Evolutionary conservation across 768 basidiomycete species (phyloP).

Genomic region (Artomyces pyxidatus): DNA sequence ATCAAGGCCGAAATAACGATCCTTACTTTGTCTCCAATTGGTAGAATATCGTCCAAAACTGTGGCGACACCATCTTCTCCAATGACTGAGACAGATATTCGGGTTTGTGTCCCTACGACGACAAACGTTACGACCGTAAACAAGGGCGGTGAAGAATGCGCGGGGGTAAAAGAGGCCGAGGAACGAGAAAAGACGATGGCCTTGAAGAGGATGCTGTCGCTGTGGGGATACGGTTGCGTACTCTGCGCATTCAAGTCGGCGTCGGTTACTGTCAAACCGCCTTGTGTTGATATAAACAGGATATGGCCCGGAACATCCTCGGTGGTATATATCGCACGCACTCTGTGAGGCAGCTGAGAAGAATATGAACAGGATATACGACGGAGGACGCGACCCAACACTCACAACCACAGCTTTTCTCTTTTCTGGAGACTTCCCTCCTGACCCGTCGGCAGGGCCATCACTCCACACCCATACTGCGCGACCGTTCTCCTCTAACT

Average conservation of each 20-base stretch:
- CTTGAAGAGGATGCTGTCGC: slow-evolving; percentile 24
- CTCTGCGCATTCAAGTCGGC: slow-evolving; percentile 21
- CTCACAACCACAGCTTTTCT: slow-evolving; percentile 39
- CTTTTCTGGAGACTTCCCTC: slow-evolving; percentile 25
- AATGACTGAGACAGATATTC: neutral
- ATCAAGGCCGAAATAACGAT: neutral
- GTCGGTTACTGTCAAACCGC: slow-evolving; percentile 26
- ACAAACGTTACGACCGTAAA: neutral
- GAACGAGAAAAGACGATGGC: slow-evolving; percentile 24
- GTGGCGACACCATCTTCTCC: neutral
- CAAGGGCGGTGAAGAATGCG: neutral
- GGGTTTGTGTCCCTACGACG: neutral
- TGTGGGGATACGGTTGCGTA: slow-evolving; percentile 12
- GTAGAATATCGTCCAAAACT: neutral
- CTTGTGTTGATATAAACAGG: slow-evolving; percentile 27
- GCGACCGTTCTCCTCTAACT: slow-evolving; percentile 7
- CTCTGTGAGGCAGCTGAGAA: slow-evolving; percentile 35
- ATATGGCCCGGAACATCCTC: slow-evolving; percentile 21
- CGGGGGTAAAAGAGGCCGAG: slow-evolving; percentile 22
- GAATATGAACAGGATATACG: slow-evolving; percentile 5
- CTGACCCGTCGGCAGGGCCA: slow-evolving; percentile 23
- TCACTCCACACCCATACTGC: slow-evolving; percentile 16
- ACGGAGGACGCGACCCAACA: slow-evolving; percentile 9
- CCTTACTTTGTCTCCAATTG: neutral
- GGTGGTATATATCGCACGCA: slow-evolving; percentile 30